phyloP scores from a whole-genome alignment of 169 alveolate species.

The Plasmodium cynomolgi region DNA sequence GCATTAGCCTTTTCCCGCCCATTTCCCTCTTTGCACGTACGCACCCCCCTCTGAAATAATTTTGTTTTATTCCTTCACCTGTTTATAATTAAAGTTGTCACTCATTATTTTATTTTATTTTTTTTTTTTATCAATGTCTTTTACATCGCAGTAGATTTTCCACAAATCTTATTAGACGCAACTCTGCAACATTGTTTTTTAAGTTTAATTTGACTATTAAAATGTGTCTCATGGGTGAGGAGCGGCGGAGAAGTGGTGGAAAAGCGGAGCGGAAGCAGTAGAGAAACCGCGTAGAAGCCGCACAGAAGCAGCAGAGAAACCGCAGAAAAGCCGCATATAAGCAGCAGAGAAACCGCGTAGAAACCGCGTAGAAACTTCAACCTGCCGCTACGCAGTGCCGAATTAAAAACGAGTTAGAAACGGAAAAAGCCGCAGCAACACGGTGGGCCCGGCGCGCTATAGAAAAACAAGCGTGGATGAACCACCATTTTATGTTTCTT shows the following conservation, averaged over 20 bases:
- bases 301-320: not conserved
- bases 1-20: not conserved
- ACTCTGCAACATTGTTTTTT: constrained; percentile 27
- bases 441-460: not conserved
- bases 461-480: too few species aligned
- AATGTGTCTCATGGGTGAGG: not conserved
- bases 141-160: constrained; percentile 14
- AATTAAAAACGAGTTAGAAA: not conserved
- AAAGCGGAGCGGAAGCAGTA: not conserved
- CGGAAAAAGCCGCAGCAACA: not conserved
- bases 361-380: not conserved
- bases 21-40: not conserved
- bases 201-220: constrained; percentile 61
- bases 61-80: constrained; percentile 2
- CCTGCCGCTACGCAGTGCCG: not conserved
- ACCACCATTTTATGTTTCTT: not conserved
- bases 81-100: constrained; percentile 17
- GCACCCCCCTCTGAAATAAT: not conserved
- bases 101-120: not conserved
- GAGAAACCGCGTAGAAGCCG: not conserved
- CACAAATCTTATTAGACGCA: constrained; percentile 39
- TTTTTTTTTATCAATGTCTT: constrained; percentile 20
- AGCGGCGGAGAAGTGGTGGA: not conserved
- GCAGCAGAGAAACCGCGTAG: not conserved
- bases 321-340: not conserved